phyloP scores from a whole-genome alignment of 2,329 filamentous ascomycete genomes.

The Dryadomyces quercivorus region DNA sequence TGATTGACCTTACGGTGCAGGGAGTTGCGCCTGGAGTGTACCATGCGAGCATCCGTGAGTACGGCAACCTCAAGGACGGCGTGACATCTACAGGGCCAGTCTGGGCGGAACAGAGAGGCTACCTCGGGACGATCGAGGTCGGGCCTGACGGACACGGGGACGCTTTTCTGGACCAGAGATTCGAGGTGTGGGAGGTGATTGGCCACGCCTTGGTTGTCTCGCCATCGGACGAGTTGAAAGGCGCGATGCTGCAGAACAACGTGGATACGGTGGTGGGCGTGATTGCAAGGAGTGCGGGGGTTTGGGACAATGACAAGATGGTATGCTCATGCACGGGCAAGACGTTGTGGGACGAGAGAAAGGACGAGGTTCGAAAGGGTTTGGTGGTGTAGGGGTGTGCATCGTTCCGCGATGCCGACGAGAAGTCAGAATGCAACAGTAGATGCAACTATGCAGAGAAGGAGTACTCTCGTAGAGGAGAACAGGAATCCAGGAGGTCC shows the following conservation, averaged over 20 bases:
- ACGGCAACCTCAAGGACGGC: slow-evolving; percentile 75
- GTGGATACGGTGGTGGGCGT: slow-evolving; percentile 82
- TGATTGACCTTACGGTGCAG: slow-evolving; percentile 78
- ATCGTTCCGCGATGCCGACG: background rate
- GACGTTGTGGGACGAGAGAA: slow-evolving; percentile 94
- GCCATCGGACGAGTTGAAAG: slow-evolving; percentile 41
- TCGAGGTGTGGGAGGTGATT: slow-evolving; percentile 94
- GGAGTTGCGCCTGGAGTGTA: slow-evolving; percentile 75
- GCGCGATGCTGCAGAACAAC: slow-evolving; percentile 57
- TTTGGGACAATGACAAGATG: slow-evolving; percentile 98
- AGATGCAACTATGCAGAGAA: too few species aligned
- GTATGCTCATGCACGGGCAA: slow-evolving; percentile 97
- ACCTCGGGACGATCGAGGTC: slow-evolving; percentile 66
- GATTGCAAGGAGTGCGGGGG: slow-evolving; percentile 88
- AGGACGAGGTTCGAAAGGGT: slow-evolving; percentile 77
- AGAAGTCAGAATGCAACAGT: too few species aligned
- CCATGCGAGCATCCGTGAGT: slow-evolving; percentile 71
- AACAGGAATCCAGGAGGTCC: too few species aligned
- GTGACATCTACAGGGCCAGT: slow-evolving; percentile 72
- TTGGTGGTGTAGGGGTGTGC: slow-evolving; percentile 51
- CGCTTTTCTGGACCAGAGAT: slow-evolving; percentile 67
- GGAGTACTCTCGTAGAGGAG: too few species aligned
- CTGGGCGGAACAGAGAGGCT: slow-evolving; percentile 54
- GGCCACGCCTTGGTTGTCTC: slow-evolving; percentile 85
- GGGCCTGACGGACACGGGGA: slow-evolving; percentile 63